phyloP scores from a whole-genome alignment of 2,329 filamentous ascomycete genomes.

The Cytospora schulzeri region DNA sequence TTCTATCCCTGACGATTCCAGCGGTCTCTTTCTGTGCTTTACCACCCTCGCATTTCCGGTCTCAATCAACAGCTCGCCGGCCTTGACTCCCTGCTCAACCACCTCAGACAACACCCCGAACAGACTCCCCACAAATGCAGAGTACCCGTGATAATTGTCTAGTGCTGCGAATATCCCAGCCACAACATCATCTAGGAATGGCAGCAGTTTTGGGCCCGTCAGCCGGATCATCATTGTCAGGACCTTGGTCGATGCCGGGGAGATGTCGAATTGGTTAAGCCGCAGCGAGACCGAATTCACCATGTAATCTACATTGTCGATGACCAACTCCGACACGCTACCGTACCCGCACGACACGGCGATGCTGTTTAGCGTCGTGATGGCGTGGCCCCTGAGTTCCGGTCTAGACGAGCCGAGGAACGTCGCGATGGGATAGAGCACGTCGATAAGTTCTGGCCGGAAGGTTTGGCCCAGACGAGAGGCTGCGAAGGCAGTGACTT shows the following conservation, averaged over 20 bases:
- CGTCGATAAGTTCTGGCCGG: conserved; percentile 83
- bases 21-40: conserved; percentile 46
- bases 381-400: conserved; percentile 75
- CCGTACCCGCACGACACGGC: conserved; percentile 73
- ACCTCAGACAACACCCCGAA: conserved; percentile 83
- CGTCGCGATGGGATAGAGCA: conserved; percentile 89
- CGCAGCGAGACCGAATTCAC: conserved; percentile 89
- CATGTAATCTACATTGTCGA: conserved; percentile 94
- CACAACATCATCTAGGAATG: conserved; percentile 89
- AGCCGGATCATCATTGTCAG: conserved; percentile 92
- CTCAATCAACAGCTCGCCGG: conserved; percentile 51
- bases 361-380: conserved; percentile 80
- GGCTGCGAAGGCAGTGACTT: conserved; percentile 77
- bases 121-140: conserved; percentile 78
- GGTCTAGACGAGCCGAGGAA: conserved; percentile 73
- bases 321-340: conserved; percentile 75
- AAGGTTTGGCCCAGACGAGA: conserved; percentile 68
- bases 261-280: conserved; percentile 89
- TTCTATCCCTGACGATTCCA: conserved; percentile 41
- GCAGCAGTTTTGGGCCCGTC: conserved; percentile 77
- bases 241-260: conserved; percentile 87
- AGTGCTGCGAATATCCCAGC: conserved; percentile 88
- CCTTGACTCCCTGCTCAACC: conserved; percentile 76
- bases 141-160: conserved; percentile 95
- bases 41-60: conserved; percentile 39